phyloP scores from a whole-genome alignment of 257 asterid species.

The Capsicum rhomboideum region DNA sequence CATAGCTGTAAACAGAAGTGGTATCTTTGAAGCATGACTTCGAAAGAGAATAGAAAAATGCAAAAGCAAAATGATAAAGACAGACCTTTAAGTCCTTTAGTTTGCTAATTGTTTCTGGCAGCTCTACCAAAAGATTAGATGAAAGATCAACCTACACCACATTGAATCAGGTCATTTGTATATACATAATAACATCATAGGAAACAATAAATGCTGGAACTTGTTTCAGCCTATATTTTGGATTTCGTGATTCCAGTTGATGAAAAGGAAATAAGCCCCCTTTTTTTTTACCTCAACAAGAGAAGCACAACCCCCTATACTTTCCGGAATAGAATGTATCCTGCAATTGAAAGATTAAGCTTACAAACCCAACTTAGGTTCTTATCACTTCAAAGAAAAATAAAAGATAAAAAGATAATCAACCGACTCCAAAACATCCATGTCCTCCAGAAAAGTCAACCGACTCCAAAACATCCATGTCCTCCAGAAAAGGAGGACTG shows the following conservation, averaged over 20 bases:
- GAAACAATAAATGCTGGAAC: not conserved
- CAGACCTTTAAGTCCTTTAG: constrained; percentile 61
- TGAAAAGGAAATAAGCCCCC: not conserved
- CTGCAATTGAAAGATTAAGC: constrained; percentile 34
- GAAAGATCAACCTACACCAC: constrained; percentile 77
- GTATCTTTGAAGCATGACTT: not conserved
- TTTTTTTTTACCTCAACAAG: constrained; percentile 60
- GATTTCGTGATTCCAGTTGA: not conserved
- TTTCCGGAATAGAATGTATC: constrained; percentile 50
- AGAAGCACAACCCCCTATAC: constrained; percentile 59
- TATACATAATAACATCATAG: constrained; percentile 1
- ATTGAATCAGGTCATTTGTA: constrained; percentile 10
- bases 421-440: not conserved
- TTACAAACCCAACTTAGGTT: not conserved
- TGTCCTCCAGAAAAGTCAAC: not conserved
- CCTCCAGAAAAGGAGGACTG: not conserved
- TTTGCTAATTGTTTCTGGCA: constrained; percentile 62
- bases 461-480: not conserved
- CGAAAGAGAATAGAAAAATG: not conserved
- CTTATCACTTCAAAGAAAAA: not conserved
- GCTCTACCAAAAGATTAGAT: constrained; percentile 59
- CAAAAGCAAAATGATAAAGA: not conserved
- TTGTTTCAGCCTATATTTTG: not conserved
- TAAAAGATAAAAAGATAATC: not conserved
- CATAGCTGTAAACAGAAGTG: not conserved